Evolutionary conservation across 495 filamentous ascomycete species (phyloP).

Genomic region (Penicillium paradoxum): DNA sequence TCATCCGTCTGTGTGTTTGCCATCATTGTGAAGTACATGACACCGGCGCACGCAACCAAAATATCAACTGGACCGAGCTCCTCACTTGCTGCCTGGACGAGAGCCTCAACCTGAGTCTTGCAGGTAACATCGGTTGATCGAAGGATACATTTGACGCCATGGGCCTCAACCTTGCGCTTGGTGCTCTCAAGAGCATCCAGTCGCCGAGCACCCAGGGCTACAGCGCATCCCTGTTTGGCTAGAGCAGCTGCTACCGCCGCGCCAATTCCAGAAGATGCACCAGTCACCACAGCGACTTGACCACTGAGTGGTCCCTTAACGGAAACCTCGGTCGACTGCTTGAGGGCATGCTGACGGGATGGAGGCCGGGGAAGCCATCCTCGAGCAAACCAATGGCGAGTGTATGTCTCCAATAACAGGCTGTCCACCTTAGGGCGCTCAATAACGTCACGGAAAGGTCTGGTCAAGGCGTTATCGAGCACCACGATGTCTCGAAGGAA

Average conservation of each 20-base stretch:
- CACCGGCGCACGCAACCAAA: slow-evolving; percentile 62
- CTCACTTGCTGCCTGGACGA: slow-evolving; percentile 47
- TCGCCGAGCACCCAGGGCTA: slow-evolving; percentile 60
- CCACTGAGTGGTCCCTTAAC: slow-evolving; percentile 50
- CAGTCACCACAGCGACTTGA: slow-evolving; percentile 47
- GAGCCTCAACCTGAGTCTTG: slow-evolving; percentile 48
- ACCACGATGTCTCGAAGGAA: slow-evolving; percentile 55
- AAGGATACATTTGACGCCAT: slow-evolving; percentile 53
- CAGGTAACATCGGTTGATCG: slow-evolving; percentile 59
- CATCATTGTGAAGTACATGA: slow-evolving; percentile 77
- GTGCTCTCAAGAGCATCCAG: slow-evolving; percentile 54
- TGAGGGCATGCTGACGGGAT: slow-evolving; percentile 32
- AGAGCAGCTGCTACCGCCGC: slow-evolving; percentile 45
- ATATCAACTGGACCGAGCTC: slow-evolving; percentile 61
- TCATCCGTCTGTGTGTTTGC: slow-evolving; percentile 57
- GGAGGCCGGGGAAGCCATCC: slow-evolving; percentile 60
- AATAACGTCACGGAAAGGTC: slow-evolving; percentile 50
- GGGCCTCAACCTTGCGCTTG: slow-evolving; percentile 43
- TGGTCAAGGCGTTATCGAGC: slow-evolving; percentile 54
- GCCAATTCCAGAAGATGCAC: slow-evolving; percentile 49
- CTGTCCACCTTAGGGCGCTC: slow-evolving; percentile 57
- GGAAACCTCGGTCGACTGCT: slow-evolving; percentile 26
- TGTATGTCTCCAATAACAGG: slow-evolving; percentile 57
- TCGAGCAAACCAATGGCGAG: slow-evolving; percentile 64
- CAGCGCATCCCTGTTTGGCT: slow-evolving; percentile 53